Base-by-base conservation (phyloP, 139 green algal genomes). In the Marvania coccoides region DNA sequence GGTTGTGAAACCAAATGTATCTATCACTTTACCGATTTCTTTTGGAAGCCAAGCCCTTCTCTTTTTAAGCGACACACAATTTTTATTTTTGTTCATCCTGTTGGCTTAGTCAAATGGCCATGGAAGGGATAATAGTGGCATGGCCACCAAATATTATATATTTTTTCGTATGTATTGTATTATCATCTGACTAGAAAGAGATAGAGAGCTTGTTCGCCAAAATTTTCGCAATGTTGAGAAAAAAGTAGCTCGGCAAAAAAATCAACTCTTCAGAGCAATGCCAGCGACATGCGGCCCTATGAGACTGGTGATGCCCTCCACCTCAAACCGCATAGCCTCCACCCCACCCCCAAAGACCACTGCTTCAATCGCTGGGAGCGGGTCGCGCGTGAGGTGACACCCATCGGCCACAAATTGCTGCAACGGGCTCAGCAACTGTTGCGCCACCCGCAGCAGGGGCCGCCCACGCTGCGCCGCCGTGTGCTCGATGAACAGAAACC, bases 331-430 rank as follows among this genome's bases (percentile, higher is more conserved):
- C 51, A 58, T 40, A n/a, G 67, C 54, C 30, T 64, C 47, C 4
- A 67, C 56, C 15, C 14, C 23, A 51, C 42, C 19, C 4, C 31
- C n/a, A 53, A 77, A 82, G 0, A 67, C 65, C 15, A 47, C 61
- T 6, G 34, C 45, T 33, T 66, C 15, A 12, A 91, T 70, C 2
- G 48, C 34, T 3, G 58, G 30, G 4, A 60, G 46, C 2, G 85
- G 87, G 48, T 91, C 74, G 2, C 85, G 58, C 1, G 64, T 81
- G 5, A 91, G 58, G 70, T 84, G 72, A 67, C 85, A 91, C 2
- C 81, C 77, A 58, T 91, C 85, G 8, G 85, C 82, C 35, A 89
- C 36, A 28, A 65, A 33, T 4, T 70, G 77, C 72, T 91, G 85
- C 62, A 91, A 56, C 31, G 85, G 82, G 26, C 79, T 68, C 5